Evolutionary conservation across 2,329 filamentous ascomycete species (phyloP).

Genomic region (Microdochium paspali): DNA sequence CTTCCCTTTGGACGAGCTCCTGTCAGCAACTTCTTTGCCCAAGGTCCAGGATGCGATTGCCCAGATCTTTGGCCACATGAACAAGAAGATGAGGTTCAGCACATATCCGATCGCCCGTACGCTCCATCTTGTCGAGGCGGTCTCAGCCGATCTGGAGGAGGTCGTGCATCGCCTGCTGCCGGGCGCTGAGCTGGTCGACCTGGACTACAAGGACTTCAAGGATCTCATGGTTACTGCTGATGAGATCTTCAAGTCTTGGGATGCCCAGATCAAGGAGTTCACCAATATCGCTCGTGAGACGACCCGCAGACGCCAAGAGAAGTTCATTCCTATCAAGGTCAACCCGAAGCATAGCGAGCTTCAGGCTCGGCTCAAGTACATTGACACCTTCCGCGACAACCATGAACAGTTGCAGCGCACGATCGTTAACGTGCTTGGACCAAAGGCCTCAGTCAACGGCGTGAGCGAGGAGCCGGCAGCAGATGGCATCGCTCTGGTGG

Average conservation of each 20-base stretch:
- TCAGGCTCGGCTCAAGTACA: constrained; percentile 85
- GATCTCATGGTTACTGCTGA: constrained; percentile 76
- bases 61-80: constrained; percentile 87
- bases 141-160: constrained; percentile 84
- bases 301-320: constrained; percentile 85
- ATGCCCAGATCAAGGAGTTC: constrained; percentile 94
- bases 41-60: constrained; percentile 85
- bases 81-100: constrained; percentile 95
- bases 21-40: constrained; percentile 80
- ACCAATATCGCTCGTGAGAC: constrained; percentile 95
- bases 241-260: constrained; percentile 85
- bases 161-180: constrained; percentile 79
- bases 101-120: constrained; percentile 91
- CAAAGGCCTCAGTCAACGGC: constrained; percentile 51
- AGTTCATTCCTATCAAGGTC: constrained; percentile 98
- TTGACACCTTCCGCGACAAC: constrained; percentile 89
- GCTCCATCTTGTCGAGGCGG: constrained; percentile 89
- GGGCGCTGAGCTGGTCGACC: constrained; percentile 79
- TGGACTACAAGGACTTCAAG: constrained; percentile 86
- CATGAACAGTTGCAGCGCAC: constrained; percentile 96
- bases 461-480: constrained; percentile 35
- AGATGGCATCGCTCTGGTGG: constrained; percentile 63
- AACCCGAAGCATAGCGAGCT: constrained; percentile 77
- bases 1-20: constrained; percentile 88
- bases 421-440: constrained; percentile 91